Evolutionary conservation across 2,329 filamentous ascomycete genomes (phyloP).

Genomic region (Apiospora marii): DNA sequence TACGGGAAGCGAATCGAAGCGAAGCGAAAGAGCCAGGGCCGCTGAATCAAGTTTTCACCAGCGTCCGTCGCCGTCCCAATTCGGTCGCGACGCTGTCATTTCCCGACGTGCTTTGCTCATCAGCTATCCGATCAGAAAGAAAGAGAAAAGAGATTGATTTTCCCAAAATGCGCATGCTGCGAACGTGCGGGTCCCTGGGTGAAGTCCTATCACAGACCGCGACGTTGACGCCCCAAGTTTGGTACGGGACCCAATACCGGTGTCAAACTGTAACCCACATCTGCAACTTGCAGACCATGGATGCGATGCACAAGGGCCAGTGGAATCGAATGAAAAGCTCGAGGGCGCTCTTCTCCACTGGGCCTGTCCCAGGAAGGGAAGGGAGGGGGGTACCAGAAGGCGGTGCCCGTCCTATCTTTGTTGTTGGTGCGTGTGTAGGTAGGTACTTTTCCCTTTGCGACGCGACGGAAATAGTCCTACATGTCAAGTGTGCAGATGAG

Average conservation of each 20-base stretch:
- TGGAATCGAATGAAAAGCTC: slow-evolving; percentile 12
- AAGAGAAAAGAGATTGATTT: slow-evolving; percentile 9
- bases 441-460: not conserved
- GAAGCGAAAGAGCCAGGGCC: not conserved
- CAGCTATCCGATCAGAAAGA: slow-evolving; percentile 2
- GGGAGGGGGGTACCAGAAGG: not conserved
- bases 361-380: not conserved
- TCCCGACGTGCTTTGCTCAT: not conserved
- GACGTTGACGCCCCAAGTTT: not conserved
- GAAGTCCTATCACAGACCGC: slow-evolving; percentile 12
- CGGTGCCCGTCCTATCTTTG: not conserved
- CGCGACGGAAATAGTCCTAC: slow-evolving; percentile 1
- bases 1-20: not conserved
- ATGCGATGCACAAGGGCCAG: not conserved
- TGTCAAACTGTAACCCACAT: slow-evolving; percentile 17
- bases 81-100: not conserved
- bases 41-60: slow-evolving; percentile 2
- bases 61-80: not conserved
- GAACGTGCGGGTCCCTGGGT: not conserved
- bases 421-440: not conserved
- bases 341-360: slow-evolving; percentile 2
- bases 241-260: slow-evolving; percentile 19
- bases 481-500: not conserved
- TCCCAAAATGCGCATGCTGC: not conserved
- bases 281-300: not conserved